Evolutionary conservation across 306 rosid species (phyloP), one percentile per base, ranked within the genome.

Genomic region (Pyrus pyrifolia): DNA sequence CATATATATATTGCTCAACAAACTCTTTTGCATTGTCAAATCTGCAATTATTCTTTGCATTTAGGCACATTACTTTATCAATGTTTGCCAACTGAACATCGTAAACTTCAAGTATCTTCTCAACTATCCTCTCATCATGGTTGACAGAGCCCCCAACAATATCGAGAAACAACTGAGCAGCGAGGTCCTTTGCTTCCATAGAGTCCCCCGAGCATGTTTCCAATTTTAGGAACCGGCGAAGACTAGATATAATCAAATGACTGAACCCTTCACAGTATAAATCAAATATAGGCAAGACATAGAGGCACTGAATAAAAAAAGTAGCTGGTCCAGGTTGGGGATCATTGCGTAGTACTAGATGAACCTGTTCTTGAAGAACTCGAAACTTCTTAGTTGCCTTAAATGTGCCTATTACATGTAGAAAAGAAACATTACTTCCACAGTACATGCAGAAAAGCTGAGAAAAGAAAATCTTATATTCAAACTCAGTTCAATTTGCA

Each of bases 271-370:
- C 92, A 78, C 83, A 60, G 23, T 82, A 82, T 73, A 87, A 76
- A 63, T 86, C 97, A 81, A 92, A 87, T 71, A 87, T 81, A 70
- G 99, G 97, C 77, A 91, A 75, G 76, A 87, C 87, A 71, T 87
- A 91, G 73, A 92, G 85, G 83, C 99, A 92, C 66, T 82, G 97
- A 74, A 88, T 81, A 83, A 87, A 82, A 86, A 92, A 96, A 70
- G 91, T 80, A 76, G 90, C 88, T 58, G 99, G 98, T 79, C 96
- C 99, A 75, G 90, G 92, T 79, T 83, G 89, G 72, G 98, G 99
- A 79, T 79, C 84, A 80, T 92, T 95, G 44, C 85, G 90, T 46
- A 96, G 93, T 76, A 81, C 98, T 72, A 88, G 89, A 86, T 57
- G 80, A 17, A 96, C 87, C 76, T 89, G 96, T 30, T 92, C 83